Evolutionary conservation across 257 asterid genomes (phyloP), one percentile per base, ranked within the genome.

Genomic region (Solanum paucissectum): DNA sequence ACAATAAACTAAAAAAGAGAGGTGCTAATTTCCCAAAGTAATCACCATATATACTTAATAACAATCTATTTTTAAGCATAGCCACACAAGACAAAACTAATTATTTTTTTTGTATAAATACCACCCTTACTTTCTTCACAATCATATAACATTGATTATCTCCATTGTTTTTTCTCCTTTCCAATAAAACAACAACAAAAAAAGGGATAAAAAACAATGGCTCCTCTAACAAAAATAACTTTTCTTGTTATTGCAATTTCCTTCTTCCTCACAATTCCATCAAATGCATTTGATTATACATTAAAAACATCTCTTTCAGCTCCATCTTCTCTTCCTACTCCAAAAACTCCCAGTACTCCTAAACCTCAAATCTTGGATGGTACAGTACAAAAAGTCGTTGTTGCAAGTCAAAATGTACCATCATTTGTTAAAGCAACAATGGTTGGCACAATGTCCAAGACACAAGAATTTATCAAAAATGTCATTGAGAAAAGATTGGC

Each of bases 381-480:
- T 21, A 3, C 25, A 58, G 66, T 14, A 20, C 83, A 23, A 74
- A 74, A 36, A 6, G 20, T 68, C 21, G 23, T 66, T 27, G 74
- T 1, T 8, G 6, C 37, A 44, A 44, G 55, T 72, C 52, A 68
- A 75, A 27, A 27, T 20, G 90, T 89, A 16, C 64, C 72, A 44
- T 52, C 64, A 10, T 90, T 85, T 52, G 86, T 90, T 32, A 76
- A 82, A 23, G 84, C 88, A 79, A 75, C 58, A 11, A 88, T 90
- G 92, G 34, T 21, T 60, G 87, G 88, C 20, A 83, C 92, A 38
- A 89, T 83, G 7, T 2, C 87, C 60, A 85, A 89, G 92, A 86
- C 89, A 64, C 88, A 90, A 62, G 25, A 74, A 2, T 91, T 91
- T 84, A 71, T 90, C 12, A n/a, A 33, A 3, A 84, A 75, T 46